Conservation (phyloP, 2,329 filamentous ascomycete species). For the Orbilia ellipsospora region DNA sequence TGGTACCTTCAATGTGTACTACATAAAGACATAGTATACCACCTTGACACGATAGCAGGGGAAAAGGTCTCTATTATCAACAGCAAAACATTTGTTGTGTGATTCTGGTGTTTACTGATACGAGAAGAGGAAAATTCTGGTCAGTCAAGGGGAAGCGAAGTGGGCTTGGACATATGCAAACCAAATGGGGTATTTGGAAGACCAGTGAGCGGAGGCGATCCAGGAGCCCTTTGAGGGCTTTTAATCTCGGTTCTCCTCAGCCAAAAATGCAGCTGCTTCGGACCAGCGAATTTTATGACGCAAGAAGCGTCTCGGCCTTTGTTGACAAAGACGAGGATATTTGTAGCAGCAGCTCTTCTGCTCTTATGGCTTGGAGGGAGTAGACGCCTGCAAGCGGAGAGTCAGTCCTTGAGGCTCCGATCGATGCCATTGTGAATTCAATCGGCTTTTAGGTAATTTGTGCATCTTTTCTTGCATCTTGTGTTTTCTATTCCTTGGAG, state of each 20-base stretch:
- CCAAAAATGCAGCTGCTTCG: constrained; percentile 41
- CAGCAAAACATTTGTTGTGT: too few relatives aligned
- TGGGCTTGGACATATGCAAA: not conserved
- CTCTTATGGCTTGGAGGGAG: not conserved
- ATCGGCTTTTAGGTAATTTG: too few relatives aligned
- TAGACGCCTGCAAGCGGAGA: not conserved
- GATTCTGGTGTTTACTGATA: not conserved
- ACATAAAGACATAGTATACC: not conserved
- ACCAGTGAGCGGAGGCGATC: constrained; percentile 5
- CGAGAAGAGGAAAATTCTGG: not conserved
- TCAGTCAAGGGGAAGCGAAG: not conserved
- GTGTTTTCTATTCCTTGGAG: too few relatives aligned
- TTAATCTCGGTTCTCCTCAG: constrained; percentile 28
- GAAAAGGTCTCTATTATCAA: too few relatives aligned
- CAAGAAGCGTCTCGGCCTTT: too few relatives aligned
- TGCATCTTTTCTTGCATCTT: too few relatives aligned
- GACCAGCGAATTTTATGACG: not conserved
- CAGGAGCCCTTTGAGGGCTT: constrained; percentile 18
- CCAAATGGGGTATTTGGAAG: constrained; percentile 26
- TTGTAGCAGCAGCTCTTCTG: too few relatives aligned
- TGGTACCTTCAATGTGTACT: constrained; percentile 3
- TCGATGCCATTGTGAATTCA: too few relatives aligned
- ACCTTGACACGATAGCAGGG: too few relatives aligned
- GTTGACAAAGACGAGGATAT: too few relatives aligned
- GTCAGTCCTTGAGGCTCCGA: not conserved